These are phyloP conservation scores for Scutellaria galericulata DNA, from an alignment of 257 asterid genomes.

Conservation along the genomic window DNA sequence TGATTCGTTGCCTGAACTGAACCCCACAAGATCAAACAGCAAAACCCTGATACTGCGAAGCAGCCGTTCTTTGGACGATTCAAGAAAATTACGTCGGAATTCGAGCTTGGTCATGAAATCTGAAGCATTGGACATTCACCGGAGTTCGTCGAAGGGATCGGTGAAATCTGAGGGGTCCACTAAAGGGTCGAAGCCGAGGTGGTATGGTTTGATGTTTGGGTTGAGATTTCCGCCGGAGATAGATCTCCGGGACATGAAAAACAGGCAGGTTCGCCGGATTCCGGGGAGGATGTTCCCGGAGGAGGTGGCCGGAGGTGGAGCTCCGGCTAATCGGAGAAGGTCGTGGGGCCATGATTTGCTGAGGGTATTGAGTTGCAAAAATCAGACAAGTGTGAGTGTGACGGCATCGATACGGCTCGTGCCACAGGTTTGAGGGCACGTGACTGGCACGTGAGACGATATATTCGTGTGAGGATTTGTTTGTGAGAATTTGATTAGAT, in stretches of 20 bases:
- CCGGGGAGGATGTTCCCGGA: conserved; percentile 21
- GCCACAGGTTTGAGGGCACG: conserved; percentile 26
- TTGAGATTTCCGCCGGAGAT: conserved; percentile 55
- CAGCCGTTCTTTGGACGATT: conserved; percentile 60
- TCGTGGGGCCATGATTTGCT: conserved; percentile 55
- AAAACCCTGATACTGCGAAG: conserved; percentile 33
- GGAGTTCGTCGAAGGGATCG: conserved; percentile 32
- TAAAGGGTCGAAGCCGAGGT: conserved; percentile 40
- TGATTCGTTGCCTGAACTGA: conserved; percentile 45
- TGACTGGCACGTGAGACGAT: neutral
- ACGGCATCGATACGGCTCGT: conserved; percentile 43
- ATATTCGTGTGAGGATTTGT: neutral
- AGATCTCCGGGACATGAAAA: conserved; percentile 63
- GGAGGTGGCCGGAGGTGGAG: conserved; percentile 25
- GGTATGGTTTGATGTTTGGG: conserved; percentile 60
- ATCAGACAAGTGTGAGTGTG: conserved; percentile 52
- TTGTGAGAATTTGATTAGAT: neutral
- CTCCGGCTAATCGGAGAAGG: conserved; percentile 42
- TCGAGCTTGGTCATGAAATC: conserved; percentile 37
- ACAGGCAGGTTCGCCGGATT: conserved; percentile 59
- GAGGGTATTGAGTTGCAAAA: conserved; percentile 56
- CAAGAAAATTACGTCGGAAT: conserved; percentile 36
- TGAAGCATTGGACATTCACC: conserved; percentile 30
- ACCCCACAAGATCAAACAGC: conserved; percentile 27
- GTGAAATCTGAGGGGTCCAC: conserved; percentile 4